Base-by-base conservation (phyloP, 345 rosid species). In the Balakata baccata region DNA sequence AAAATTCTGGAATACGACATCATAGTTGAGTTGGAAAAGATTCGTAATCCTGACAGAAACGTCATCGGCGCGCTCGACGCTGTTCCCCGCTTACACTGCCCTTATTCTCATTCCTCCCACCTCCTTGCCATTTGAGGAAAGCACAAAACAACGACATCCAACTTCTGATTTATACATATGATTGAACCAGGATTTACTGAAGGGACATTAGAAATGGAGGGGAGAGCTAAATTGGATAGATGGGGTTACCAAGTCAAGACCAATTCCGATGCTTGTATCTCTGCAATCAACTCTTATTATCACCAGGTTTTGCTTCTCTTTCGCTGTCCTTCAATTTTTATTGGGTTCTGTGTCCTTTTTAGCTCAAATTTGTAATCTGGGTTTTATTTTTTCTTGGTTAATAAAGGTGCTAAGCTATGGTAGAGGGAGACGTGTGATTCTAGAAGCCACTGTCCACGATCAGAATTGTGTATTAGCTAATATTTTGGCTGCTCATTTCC, bases 221-320 rank as follows among this genome's bases (percentile, higher is more conserved):
- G 77, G 54, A 72, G 65, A n/a, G 65, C 79, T 62, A 90, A 81
- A 79, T 78, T 82, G 66, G 94, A 90, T 68, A 82, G 74, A 67
- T 94, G 97, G 94, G 98, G 97, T 7, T 92, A 92, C 67, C 85
- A 85, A 76, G 89, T 90, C n/a, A 85, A 66, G 43, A 76, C 97
- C 34, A 70, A 75, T 68, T 89, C 94, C 1, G 89, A 89, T 84
- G 81, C 79, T 69, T 90, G 97, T 79, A 82, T 89, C 77, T 69
- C 85, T 77, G 88, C 87, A 18, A 89, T 92, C 80, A 87, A 89
- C 78, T 86, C 87, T 45, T 90, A 87, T 71, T 92, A 81, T 71
- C 74, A 77, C 66, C 98, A 94, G 94, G 96, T 92, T 17, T 64
- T 8, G 13, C 64, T 12, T 9, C 43, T 53, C 22, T 17, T 23